Conservation (phyloP, 2,329 filamentous ascomycete genomes). For the Gnomoniopsis smithogilvyi region DNA sequence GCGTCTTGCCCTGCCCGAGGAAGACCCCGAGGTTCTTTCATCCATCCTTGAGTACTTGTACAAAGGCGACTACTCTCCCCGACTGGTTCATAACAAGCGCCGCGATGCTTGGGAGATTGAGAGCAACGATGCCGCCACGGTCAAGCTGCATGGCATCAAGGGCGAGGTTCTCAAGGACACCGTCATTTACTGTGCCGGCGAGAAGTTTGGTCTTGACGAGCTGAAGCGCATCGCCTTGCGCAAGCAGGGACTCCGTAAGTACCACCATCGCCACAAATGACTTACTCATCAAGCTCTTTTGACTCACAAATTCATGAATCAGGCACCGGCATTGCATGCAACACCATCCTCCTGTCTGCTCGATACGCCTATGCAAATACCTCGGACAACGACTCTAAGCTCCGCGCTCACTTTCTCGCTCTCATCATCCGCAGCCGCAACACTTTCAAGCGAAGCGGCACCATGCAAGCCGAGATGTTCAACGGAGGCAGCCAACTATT, state of each 20-base stretch:
- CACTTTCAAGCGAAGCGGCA: conserved; percentile 91
- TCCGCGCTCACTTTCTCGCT: conserved; percentile 88
- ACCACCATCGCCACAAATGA: background rate
- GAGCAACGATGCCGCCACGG: conserved; percentile 57
- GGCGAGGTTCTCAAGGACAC: conserved; percentile 81
- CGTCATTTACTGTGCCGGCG: conserved; percentile 84
- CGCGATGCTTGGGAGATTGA: conserved; percentile 79
- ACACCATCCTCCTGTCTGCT: conserved; percentile 80
- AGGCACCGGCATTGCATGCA: conserved; percentile 77
- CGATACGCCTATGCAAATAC: conserved; percentile 87
- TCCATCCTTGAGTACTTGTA: conserved; percentile 88
- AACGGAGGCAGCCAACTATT: conserved; percentile 78
- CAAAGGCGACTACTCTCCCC: conserved; percentile 90
- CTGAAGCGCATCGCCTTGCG: conserved; percentile 80
- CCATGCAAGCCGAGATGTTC: conserved; percentile 95
- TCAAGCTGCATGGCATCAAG: conserved; percentile 64
- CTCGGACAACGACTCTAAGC: conserved; percentile 81
- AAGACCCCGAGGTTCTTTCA: conserved; percentile 88
- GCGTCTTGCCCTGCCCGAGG: conserved; percentile 75
- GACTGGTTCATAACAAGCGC: conserved; percentile 77
- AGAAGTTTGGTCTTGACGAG: conserved; percentile 78
- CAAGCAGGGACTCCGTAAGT: conserved; percentile 80
- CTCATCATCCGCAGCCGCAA: conserved; percentile 84
- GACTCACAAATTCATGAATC: conserved; percentile 9
- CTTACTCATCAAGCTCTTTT: conserved; percentile 11